These are phyloP conservation scores for Diplodia scrobiculata DNA, from an alignment of 2,329 filamentous ascomycete genomes.

Conservation along the genomic window DNA sequence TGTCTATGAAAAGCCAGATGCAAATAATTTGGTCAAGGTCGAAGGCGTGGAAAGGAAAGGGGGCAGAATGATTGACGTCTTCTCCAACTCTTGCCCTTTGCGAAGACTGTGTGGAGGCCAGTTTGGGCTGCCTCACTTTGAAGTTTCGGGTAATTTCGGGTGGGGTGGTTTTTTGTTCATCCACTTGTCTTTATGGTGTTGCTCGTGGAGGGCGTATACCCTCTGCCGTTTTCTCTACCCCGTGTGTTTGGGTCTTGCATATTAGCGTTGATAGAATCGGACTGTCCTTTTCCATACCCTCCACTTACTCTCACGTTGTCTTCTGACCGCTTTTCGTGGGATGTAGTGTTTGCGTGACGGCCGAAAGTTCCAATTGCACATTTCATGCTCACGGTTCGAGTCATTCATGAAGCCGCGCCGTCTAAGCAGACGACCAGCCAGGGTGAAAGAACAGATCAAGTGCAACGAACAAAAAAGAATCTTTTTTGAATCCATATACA, in stretches of 20 bases:
- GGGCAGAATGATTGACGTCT: not conserved
- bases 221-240: not conserved
- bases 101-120: not conserved
- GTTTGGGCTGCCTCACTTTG: not conserved
- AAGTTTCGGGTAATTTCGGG: not conserved
- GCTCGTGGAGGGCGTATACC: conserved; percentile 11
- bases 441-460: too few relatives aligned
- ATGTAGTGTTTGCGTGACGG: not conserved
- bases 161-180: not conserved
- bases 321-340: not conserved
- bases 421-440: too few relatives aligned
- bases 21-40: not conserved
- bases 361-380: too few relatives aligned
- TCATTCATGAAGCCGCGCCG: too few relatives aligned
- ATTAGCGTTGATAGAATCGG: conserved; percentile 24
- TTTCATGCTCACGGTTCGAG: too few relatives aligned
- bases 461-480: too few relatives aligned
- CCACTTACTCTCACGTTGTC: too few relatives aligned
- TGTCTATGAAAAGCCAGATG: not conserved
- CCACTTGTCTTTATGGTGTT: not conserved
- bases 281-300: not conserved
- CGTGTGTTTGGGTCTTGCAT: conserved; percentile 11
- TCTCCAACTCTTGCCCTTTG: not conserved
- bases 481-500: too few relatives aligned
- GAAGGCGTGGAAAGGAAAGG: not conserved